phyloP scores from a whole-genome alignment of 2,329 filamentous ascomycete genomes.

The Venturia aucupariae region DNA sequence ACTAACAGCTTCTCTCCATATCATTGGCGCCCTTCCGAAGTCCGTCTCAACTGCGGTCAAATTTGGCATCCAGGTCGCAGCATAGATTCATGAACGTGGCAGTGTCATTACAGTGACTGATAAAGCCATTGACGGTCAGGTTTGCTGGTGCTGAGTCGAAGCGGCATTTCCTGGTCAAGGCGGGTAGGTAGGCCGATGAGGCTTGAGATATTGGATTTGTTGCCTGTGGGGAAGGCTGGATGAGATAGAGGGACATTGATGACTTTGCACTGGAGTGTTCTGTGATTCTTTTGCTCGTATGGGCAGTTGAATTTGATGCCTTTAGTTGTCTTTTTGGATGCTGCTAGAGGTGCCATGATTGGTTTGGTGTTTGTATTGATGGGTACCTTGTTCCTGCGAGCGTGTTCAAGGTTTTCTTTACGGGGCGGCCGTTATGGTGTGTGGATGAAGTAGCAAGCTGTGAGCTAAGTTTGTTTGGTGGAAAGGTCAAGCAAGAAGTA shows the following conservation, averaged over 20 bases:
- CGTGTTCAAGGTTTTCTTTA: too few species aligned
- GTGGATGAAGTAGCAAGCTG: too few species aligned
- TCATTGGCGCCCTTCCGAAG: constrained; percentile 10
- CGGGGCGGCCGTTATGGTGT: too few species aligned
- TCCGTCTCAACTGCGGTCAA: too few species aligned
- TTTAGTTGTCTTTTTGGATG: not conserved
- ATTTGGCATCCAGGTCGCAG: constrained; percentile 8
- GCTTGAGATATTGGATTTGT: constrained; percentile 8
- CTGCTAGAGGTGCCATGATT: too few species aligned
- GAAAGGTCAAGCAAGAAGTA: too few species aligned
- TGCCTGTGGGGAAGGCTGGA: constrained; percentile 5
- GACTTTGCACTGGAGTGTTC: constrained; percentile 14
- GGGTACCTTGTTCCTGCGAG: too few species aligned
- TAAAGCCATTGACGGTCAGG: not conserved
- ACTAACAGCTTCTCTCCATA: constrained; percentile 11
- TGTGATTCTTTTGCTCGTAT: constrained; percentile 14
- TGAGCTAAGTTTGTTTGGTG: too few species aligned
- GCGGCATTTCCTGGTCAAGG: constrained; percentile 1
- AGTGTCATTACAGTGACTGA: not conserved
- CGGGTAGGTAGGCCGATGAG: constrained; percentile 10
- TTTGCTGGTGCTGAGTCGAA: not conserved
- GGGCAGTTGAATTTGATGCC: constrained; percentile 17
- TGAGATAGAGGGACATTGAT: constrained; percentile 13
- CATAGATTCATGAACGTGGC: constrained; percentile 12
- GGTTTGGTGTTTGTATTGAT: too few species aligned